A percentile compares a stretch with the other conserved stretches of the same genome.
Evolutionary conservation across 371 early-diverging fungal genomes (phyloP).

Genomic region (Dichotomocladium elegans): DNA sequence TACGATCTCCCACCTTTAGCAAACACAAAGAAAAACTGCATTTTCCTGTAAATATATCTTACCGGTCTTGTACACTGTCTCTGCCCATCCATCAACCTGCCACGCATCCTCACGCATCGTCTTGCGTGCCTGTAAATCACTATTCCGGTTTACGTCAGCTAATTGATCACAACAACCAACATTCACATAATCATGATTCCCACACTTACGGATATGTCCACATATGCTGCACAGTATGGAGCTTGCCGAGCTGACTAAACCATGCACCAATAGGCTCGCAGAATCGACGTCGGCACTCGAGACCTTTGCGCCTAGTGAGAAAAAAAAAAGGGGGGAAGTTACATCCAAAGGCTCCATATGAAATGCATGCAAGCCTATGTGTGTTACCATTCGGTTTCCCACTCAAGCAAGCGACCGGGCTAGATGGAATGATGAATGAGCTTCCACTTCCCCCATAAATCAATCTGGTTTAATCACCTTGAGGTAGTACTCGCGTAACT

Average conservation of each 20-base stretch:
- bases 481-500: conserved; percentile 83
- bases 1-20: background rate
- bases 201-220: conserved; percentile 84
- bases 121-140: conserved; percentile 82
- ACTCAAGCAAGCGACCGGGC: conserved; percentile 88
- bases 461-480: conserved; percentile 36
- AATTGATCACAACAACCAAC: background rate
- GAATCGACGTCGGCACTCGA: conserved; percentile 83
- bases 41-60: conserved; percentile 3
- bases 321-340: too few species aligned
- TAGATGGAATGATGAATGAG: conserved; percentile 14
- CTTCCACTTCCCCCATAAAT: background rate
- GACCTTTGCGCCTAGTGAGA: conserved; percentile 65
- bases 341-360: too few species aligned
- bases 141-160: conserved; percentile 22
- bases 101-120: conserved; percentile 87
- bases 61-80: conserved; percentile 90
- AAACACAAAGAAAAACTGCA: background rate
- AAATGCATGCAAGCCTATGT: too few species aligned
- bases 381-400: conserved; percentile 85
- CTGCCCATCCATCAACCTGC: conserved; percentile 92
- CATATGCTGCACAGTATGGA: conserved; percentile 92
- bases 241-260: conserved; percentile 88
- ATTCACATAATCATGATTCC: conserved; percentile 71
- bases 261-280: conserved; percentile 93